Conservation (phyloP, 495 filamentous ascomycete genomes). For the Baudoinia panamericana region DNA sequence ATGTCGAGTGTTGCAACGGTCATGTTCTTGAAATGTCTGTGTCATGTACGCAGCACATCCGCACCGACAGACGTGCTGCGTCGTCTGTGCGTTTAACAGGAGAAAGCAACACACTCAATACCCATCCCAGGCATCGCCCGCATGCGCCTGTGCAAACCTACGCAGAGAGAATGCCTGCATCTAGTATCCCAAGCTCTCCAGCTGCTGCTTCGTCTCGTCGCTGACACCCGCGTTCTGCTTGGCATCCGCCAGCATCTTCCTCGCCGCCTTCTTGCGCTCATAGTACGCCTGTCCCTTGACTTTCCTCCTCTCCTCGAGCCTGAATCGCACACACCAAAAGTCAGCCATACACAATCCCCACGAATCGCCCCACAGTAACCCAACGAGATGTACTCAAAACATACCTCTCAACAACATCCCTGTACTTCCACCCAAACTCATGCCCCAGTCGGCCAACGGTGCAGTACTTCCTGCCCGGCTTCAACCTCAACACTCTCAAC, state of each 20-base stretch:
- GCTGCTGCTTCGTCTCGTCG: constrained; percentile 54
- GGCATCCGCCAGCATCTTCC: constrained; percentile 77
- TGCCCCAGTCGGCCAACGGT: constrained; percentile 93
- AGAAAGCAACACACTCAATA: too few species aligned
- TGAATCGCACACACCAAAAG: constrained; percentile 38
- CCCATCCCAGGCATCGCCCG: too few species aligned
- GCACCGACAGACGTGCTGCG: too few species aligned
- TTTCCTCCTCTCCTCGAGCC: constrained; percentile 97
- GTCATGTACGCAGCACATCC: too few species aligned
- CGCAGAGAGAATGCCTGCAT: too few species aligned
- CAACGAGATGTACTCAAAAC: constrained; percentile 22
- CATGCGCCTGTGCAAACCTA: too few species aligned
- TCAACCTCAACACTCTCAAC: constrained; percentile 80
- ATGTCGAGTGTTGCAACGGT: too few species aligned
- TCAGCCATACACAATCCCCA: constrained; percentile 31
- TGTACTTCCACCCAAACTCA: constrained; percentile 99
- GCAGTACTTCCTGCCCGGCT: constrained; percentile 99
- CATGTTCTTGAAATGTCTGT: too few species aligned
- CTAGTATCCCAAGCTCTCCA: constrained; percentile 64
- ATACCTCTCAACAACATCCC: constrained; percentile 93
- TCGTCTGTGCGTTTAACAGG: too few species aligned
- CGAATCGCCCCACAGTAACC: neutral
- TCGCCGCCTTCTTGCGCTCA: constrained; percentile 93
- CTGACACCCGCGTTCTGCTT: constrained; percentile 83
- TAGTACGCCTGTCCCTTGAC: constrained; percentile 98